Percentiles rank a stretch among this genome's conserved stretches.
Evolutionary conservation across 176 grass and related monocot species (phyloP).

Genomic region (Musa itinerans): DNA sequence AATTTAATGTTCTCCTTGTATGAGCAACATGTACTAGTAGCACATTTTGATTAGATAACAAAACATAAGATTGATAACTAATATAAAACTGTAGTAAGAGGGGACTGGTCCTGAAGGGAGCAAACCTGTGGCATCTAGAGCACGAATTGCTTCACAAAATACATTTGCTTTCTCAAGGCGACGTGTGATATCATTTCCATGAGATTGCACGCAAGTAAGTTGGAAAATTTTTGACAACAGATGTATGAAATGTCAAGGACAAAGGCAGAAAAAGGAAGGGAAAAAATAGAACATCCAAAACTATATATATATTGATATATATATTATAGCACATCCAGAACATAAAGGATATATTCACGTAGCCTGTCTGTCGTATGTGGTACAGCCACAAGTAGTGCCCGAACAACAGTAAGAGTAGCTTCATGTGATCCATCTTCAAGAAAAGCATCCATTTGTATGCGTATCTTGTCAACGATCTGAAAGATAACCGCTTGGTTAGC

Average conservation of each 20-base stretch:
- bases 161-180: constrained; percentile 69
- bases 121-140: constrained; percentile 88
- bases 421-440: constrained; percentile 98
- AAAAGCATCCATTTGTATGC: constrained; percentile 96
- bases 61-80: too few species aligned
- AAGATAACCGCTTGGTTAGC: constrained; percentile 4
- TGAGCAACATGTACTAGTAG: too few species aligned
- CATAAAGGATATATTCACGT: constrained; percentile 92
- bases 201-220: constrained; percentile 41
- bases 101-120: constrained; percentile 11
- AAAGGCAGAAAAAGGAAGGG: constrained; percentile 3
- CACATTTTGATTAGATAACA: too few species aligned
- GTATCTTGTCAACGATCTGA: constrained; percentile 95
- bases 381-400: constrained; percentile 61
- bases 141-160: constrained; percentile 86
- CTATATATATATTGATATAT: too few species aligned
- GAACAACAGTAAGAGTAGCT: constrained; percentile 79
- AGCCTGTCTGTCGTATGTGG: constrained; percentile 87
- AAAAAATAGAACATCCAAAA: constrained; percentile 21
- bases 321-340: not conserved
- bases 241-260: constrained; percentile 81
- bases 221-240: constrained; percentile 90
- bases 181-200: constrained; percentile 38
- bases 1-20: too few species aligned
- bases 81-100: not conserved